Evolutionary conservation across 768 basidiomycete species (phyloP).

Genomic region (Suillus brevipes): DNA sequence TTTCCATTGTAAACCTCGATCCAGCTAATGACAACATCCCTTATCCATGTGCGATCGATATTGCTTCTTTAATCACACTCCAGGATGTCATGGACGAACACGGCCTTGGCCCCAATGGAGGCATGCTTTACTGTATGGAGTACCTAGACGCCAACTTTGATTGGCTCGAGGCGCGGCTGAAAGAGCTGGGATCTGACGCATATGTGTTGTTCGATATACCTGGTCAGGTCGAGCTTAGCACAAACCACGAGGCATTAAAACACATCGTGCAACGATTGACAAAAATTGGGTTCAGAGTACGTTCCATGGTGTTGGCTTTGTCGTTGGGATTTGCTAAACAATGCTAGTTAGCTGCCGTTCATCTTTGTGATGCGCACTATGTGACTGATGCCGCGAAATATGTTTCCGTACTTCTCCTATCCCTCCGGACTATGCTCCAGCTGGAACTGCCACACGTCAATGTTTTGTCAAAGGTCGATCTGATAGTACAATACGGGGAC

Average conservation of each 20-base stretch:
- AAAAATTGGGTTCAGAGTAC: conserved; percentile 83
- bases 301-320: conserved; percentile 32
- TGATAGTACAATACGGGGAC: conserved; percentile 88
- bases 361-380: conserved; percentile 96
- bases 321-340: conserved; percentile 6
- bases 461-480: conserved; percentile 93
- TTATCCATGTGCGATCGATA: conserved; percentile 89
- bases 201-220: conserved; percentile 96
- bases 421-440: conserved; percentile 96
- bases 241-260: conserved; percentile 90
- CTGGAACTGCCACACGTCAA: conserved; percentile 98
- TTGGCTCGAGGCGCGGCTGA: conserved; percentile 72
- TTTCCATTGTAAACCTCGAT: conserved; percentile 92
- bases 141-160: conserved; percentile 95
- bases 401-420: conserved; percentile 86
- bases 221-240: conserved; percentile 96
- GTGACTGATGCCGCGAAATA: conserved; percentile 96
- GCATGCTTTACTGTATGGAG: conserved; percentile 94
- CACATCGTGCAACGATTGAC: conserved; percentile 67
- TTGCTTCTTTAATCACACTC: conserved; percentile 83
- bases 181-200: conserved; percentile 65
- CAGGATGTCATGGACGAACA: conserved; percentile 83
- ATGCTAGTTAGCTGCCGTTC: conserved; percentile 83
- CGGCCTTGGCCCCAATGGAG: conserved; percentile 92
- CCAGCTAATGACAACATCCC: conserved; percentile 89